Conservation (phyloP, 805 yeast species). For the Yarrowia deformans region DNA sequence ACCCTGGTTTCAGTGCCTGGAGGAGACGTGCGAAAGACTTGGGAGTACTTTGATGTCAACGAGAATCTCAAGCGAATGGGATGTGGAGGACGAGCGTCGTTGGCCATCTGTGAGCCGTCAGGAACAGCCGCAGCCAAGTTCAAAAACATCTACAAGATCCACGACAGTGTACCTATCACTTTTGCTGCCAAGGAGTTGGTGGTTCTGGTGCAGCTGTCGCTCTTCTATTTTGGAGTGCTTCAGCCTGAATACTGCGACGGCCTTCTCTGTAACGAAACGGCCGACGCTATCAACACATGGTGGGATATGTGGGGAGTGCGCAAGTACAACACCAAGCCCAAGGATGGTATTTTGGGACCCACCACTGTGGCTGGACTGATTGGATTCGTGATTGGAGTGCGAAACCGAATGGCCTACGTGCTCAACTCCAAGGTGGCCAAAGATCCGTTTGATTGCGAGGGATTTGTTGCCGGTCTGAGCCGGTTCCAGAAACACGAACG, state of each 20-base stretch:
- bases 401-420: conserved; percentile 66
- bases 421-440: conserved; percentile 65
- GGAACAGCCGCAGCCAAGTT: conserved; percentile 85
- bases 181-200: conserved; percentile 80
- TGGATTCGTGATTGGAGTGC: conserved; percentile 75
- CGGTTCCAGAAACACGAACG: conserved; percentile 79
- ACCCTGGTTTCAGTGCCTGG: conserved; percentile 71
- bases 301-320: conserved; percentile 73
- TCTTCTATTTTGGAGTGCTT: conserved; percentile 78
- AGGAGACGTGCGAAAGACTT: conserved; percentile 53
- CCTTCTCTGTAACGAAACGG: conserved; percentile 77
- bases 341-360: conserved; percentile 66
- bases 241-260: conserved; percentile 82
- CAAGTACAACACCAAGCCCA: conserved; percentile 51
- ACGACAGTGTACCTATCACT: conserved; percentile 57
- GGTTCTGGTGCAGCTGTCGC: conserved; percentile 72
- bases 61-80: conserved; percentile 76
- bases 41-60: conserved; percentile 71
- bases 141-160: conserved; percentile 70
- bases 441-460: conserved; percentile 82
- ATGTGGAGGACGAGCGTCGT: conserved; percentile 86
- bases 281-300: conserved; percentile 75
- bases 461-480: conserved; percentile 69
- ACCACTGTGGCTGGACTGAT: conserved; percentile 78
- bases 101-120: conserved; percentile 72